Percentiles rank a stretch among this genome's conserved stretches.
These are phyloP conservation scores for Taxawa tesnikishii DNA, from an alignment of 2,329 filamentous ascomycete species.

Conservation along the genomic window DNA sequence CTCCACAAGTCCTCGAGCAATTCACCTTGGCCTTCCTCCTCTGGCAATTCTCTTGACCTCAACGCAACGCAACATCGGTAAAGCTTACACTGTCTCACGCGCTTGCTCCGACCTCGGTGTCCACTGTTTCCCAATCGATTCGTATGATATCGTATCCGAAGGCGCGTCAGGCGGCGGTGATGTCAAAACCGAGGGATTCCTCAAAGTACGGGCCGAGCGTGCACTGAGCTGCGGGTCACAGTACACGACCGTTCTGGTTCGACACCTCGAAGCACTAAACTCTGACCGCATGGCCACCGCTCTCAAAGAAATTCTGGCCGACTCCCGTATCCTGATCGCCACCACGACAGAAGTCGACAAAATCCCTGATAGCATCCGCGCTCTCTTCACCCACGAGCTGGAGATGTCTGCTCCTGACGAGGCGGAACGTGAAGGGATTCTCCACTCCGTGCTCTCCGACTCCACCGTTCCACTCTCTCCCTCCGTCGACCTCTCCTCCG, in stretches of 20 bases:
- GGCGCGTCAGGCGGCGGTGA: constrained; percentile 76
- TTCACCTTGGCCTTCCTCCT: constrained; percentile 77
- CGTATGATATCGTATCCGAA: constrained; percentile 90
- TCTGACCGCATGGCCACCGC: constrained; percentile 82
- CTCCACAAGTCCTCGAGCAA: constrained; percentile 74
- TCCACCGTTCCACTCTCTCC: constrained; percentile 65
- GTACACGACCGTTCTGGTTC: constrained; percentile 72
- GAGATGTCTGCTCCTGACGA: constrained; percentile 92
- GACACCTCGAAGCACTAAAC: constrained; percentile 80
- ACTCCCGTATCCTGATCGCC: constrained; percentile 72
- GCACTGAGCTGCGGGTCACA: constrained; percentile 79
- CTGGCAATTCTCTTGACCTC: constrained; percentile 81
- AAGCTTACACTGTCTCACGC: constrained; percentile 61
- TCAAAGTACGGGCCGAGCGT: constrained; percentile 77
- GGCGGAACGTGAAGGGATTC: constrained; percentile 75
- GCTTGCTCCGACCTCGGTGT: constrained; percentile 83
- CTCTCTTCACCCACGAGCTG: constrained; percentile 88
- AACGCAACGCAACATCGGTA: constrained; percentile 87
- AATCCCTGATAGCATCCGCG: constrained; percentile 77
- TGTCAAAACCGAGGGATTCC: constrained; percentile 83
- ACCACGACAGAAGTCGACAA: constrained; percentile 95
- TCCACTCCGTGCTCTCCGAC: constrained; percentile 66
- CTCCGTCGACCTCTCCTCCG: constrained; percentile 69
- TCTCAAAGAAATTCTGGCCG: constrained; percentile 70
- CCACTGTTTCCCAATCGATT: constrained; percentile 79